A percentile compares a stretch with the other conserved stretches of the same genome.
Evolutionary conservation across 2,329 filamentous ascomycete species (phyloP).

Genomic region (Tolypocladium tropicale): DNA sequence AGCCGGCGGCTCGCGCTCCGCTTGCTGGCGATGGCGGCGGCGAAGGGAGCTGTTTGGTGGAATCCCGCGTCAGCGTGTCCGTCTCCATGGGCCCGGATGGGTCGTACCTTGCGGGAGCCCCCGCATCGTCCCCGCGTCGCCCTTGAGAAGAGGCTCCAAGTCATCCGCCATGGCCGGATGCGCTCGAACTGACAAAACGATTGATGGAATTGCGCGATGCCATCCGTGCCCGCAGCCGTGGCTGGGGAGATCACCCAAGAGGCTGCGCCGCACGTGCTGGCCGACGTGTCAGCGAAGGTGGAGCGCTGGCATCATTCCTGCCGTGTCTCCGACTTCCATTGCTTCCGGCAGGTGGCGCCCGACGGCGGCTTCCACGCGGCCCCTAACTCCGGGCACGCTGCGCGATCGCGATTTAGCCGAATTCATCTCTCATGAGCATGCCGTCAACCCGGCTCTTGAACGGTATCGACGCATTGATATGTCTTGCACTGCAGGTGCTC

Average conservation of each 20-base stretch:
- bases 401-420: background rate
- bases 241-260: no score
- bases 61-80: background rate
- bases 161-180: constrained; percentile 2
- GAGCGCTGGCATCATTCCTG: background rate
- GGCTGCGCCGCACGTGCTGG: background rate
- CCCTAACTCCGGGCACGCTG: background rate
- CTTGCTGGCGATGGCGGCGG: constrained; percentile 18
- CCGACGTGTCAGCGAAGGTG: background rate
- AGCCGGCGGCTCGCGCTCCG: constrained; percentile 21
- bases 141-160: background rate
- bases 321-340: background rate
- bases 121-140: background rate
- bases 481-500: no score
- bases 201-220: no score
- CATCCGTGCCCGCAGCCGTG: no score
- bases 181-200: no score
- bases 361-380: background rate
- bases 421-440: no score
- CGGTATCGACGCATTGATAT: no score
- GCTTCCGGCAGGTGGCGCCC: background rate
- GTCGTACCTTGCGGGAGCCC: background rate
- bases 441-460: no score
- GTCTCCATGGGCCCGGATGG: background rate
- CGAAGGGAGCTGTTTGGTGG: constrained; percentile 13